Base-by-base conservation (phyloP, 2,329 filamentous ascomycete genomes). In the Curvularia hawaiiensis region DNA sequence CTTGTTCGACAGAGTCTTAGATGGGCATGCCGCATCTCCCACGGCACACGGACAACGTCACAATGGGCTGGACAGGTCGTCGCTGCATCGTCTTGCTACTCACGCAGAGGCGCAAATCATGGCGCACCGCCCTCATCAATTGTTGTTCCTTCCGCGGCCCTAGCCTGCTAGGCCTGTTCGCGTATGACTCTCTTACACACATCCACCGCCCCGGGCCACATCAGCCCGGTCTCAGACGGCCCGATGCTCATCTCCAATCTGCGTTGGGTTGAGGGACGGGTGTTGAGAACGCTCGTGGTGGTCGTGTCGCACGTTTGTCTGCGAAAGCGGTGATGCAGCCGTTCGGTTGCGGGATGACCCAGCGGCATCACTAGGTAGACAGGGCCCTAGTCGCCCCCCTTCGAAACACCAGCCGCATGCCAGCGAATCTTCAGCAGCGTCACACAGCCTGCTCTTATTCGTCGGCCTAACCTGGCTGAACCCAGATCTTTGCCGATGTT, bases 201-300 rank as follows among this genome's bases (percentile, higher is more conserved):
- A 57, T 49, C 62, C 58, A 57, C 59, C 49, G 58, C 59, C 59
- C 60, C 51, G 58, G 57, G 62, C 58, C 61, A 63, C 56, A 64
- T 65, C 64, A 64, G 57, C 55, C 54, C 53, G 59, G 65, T 66
- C 62, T 66, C 63, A 65, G 56, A 65, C 61, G 60, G 58, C 58
- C 61, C 59, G 58, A 58, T 54, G 26, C 46, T 51, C 40, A 55
- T 56, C 38, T 50, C 51, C 44, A 39, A 47, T 31, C 33, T 38
- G 39, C 35, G 44, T 39, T 35, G 41, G 28, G 51, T 50, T 40
- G 40, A n/a, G 11, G n/a, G 35, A 16, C 33, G 46, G 35, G 33
- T 38, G 26, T 47, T 49, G 14, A 44, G 18, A 46, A 31, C 47
- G 48, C 54, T 46, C 39, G 55, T 48, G 54, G 55, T 48, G 54